Conservation (phyloP, 2,329 filamentous ascomycete species). For the Botryotinia narcissicola region DNA sequence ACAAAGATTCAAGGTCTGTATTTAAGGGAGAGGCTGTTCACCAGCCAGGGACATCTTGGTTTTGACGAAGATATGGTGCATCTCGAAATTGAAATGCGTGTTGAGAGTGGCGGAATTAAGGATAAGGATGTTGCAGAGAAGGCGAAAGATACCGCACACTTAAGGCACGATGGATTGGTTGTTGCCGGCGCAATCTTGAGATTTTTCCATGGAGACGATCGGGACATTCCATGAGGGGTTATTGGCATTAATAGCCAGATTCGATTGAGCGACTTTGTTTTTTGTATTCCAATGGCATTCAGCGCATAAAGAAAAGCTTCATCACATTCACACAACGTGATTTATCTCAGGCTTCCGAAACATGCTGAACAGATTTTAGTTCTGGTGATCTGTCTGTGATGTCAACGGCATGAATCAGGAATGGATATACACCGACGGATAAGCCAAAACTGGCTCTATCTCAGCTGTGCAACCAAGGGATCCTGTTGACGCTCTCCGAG, state of each 20-base stretch:
- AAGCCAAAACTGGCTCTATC: background rate
- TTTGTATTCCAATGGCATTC: background rate
- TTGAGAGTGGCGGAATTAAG: conserved; percentile 69
- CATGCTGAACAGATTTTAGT: background rate
- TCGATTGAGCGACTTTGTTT: background rate
- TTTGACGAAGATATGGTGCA: conserved; percentile 66
- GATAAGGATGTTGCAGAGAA: conserved; percentile 67
- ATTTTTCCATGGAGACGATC: conserved; percentile 51
- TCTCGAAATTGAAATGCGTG: conserved; percentile 62
- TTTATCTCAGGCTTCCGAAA: background rate
- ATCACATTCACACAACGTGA: background rate
- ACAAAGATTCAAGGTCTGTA: conserved; percentile 81
- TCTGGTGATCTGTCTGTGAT: background rate
- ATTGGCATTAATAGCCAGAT: background rate
- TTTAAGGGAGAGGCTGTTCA: conserved; percentile 61
- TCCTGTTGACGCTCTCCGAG: background rate
- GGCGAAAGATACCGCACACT: conserved; percentile 61
- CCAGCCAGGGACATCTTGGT: conserved; percentile 84
- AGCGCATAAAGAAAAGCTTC: background rate
- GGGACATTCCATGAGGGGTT: conserved; percentile 14
- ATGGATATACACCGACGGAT: background rate
- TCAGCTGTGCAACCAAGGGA: background rate
- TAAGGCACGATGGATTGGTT: conserved; percentile 73
- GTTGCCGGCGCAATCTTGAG: conserved; percentile 72
- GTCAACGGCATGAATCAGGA: background rate